Evolutionary conservation across 2,329 filamentous ascomycete genomes (phyloP).

Genomic region (Botrytis paeoniae): DNA sequence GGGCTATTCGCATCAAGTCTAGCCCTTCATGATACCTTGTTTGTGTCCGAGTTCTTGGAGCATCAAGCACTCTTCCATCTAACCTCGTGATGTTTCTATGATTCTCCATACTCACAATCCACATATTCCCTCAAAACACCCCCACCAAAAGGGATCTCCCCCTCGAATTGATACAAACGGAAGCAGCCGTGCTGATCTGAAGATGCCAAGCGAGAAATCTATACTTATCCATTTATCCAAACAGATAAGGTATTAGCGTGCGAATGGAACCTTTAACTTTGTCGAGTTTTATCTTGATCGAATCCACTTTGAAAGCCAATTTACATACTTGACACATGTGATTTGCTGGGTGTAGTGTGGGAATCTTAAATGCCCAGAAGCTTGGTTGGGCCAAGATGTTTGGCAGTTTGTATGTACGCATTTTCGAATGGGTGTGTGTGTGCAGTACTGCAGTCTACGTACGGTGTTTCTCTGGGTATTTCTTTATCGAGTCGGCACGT

Average conservation of each 20-base stretch:
- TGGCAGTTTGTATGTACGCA: neutral
- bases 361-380: neutral
- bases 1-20: neutral
- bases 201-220: slow-evolving; percentile 1
- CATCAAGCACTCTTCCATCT: neutral
- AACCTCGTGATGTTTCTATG: neutral
- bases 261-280: neutral
- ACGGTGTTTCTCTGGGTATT: neutral
- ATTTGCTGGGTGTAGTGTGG: neutral
- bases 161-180: neutral
- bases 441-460: neutral
- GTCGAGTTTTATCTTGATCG: neutral
- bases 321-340: neutral
- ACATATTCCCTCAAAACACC: neutral
- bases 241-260: neutral
- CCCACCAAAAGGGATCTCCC: neutral
- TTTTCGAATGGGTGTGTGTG: neutral
- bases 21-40: neutral
- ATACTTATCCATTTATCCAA: slow-evolving; percentile 6
- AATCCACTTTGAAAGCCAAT: no score
- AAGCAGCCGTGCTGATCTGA: neutral
- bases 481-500: neutral
- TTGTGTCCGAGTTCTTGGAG: neutral
- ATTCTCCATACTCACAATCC: neutral
- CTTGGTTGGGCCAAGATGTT: neutral